A percentile compares a stretch with the other conserved stretches of the same genome.
phyloP scores from a whole-genome alignment of 2,329 filamentous ascomycete species.

The Hymenoscyphus infarciens region DNA sequence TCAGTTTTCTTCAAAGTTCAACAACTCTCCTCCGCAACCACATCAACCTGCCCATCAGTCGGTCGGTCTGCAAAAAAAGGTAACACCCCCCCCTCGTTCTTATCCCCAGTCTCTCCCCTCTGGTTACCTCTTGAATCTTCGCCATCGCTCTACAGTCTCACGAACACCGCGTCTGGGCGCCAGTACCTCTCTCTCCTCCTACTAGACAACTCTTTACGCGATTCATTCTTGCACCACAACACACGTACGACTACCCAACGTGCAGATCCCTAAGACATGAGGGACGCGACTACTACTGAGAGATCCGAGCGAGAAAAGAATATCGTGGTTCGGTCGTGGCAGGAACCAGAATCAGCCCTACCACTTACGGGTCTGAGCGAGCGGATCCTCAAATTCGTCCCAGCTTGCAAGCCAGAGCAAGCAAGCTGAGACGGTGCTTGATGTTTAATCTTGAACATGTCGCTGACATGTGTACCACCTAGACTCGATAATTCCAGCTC shows the following conservation, averaged over 20 bases:
- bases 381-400: neutral
- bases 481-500: slow-evolving; percentile 26
- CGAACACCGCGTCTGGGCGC: slow-evolving; percentile 23
- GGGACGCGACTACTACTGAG: slow-evolving; percentile 2
- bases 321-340: slow-evolving; percentile 1
- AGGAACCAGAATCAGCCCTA: slow-evolving; percentile 6
- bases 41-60: neutral
- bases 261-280: slow-evolving; percentile 19
- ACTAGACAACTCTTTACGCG: slow-evolving; percentile 13
- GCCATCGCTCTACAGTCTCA: slow-evolving; percentile 11
- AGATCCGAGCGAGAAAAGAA: slow-evolving; percentile 3
- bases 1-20: slow-evolving; percentile 8
- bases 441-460: slow-evolving; percentile 4
- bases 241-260: slow-evolving; percentile 27
- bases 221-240: slow-evolving; percentile 16
- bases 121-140: slow-evolving; percentile 19
- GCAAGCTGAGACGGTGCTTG: neutral
- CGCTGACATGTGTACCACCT: slow-evolving; percentile 26
- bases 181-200: slow-evolving; percentile 17
- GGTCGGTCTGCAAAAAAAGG: neutral
- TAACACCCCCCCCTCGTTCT: slow-evolving; percentile 9
- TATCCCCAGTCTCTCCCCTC: slow-evolving; percentile 15
- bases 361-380: neutral
- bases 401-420: neutral
- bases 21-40: neutral